Conservation (phyloP, 352 stramenopile genomes). For the Globisporangium emineosum region DNA sequence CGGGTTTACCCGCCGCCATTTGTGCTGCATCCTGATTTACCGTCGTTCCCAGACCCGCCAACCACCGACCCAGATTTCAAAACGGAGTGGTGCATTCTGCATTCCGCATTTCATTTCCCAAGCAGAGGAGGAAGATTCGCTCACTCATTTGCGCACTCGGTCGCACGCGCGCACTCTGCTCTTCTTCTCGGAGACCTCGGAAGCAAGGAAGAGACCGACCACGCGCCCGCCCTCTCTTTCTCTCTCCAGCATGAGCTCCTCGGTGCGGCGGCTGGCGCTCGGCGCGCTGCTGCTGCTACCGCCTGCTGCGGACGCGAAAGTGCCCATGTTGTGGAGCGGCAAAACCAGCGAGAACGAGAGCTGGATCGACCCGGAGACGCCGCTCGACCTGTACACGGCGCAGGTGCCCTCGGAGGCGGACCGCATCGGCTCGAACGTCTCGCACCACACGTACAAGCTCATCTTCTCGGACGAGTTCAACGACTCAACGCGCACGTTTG, state of each 20-base stretch:
- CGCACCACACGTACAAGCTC: conserved; percentile 66
- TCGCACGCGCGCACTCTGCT: conserved; percentile 8
- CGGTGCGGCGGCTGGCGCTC: conserved; percentile 23
- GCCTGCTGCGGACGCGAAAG: conserved; percentile 17
- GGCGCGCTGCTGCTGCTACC: conserved; percentile 18
- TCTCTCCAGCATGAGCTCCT: conserved; percentile 10
- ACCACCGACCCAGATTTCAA: background rate
- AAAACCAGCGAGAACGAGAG: conserved; percentile 42
- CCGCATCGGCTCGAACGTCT: conserved; percentile 25
- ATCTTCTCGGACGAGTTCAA: conserved; percentile 98
- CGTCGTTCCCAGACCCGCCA: background rate
- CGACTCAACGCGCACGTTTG: conserved; percentile 89
- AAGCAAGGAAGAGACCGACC: background rate
- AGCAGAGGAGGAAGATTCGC: conserved; percentile 6
- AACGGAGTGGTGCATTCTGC: background rate
- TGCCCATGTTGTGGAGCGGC: conserved; percentile 25
- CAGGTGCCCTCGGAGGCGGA: conserved; percentile 39
- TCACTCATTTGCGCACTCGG: conserved; percentile 14
- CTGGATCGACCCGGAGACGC: conserved; percentile 84
- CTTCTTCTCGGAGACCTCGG: background rate
- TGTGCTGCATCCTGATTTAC: background rate
- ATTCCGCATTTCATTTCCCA: conserved; percentile 1
- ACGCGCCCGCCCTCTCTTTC: background rate
- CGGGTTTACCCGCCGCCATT: background rate
- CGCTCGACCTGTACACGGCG: conserved; percentile 39